Evolutionary conservation across 1,284 basidiomycete genomes (phyloP), one percentile per base, ranked within the genome.

Genomic region (Kalmanozyma brasiliensis): DNA sequence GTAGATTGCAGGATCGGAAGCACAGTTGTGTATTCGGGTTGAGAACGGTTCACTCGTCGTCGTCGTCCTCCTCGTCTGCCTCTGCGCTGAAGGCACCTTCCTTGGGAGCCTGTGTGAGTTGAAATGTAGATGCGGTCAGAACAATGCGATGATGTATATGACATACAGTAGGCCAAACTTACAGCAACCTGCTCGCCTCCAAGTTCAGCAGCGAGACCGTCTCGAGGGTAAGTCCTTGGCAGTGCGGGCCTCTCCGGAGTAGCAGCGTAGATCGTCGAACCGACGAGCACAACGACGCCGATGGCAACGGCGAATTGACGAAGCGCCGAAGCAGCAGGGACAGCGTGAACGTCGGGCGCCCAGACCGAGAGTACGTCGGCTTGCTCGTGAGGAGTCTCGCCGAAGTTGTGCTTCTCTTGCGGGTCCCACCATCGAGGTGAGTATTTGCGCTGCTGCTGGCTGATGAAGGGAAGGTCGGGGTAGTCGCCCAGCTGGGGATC

Each of bases 401-500:
- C 79, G 67, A 72, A 81, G 69, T 81, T 79, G 5, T 69, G 53
- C 65, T 80, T 80, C 61, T 81, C 80, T 62, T 81, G 80, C 41
- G 69, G 52, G 53, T 81, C 78, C 77, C 77, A 81, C 77, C 77
- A 81, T 40, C 74, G 73, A 49, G 70, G 76, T 45, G 68, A 72
- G 61, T 73, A 76, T 35, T 70, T 72, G 47, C 80, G 73, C 32
- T 57, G 65, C 59, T 81, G 80, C 33, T 59, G 56, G 61, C 64
- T 77, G 53, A 68, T 38, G 38, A 44, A 49, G 2, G 75, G 73
- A 37, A 81, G 64, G 20, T 76, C 71, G 2, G 80, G 80, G 67
- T 81, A 81, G 64, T 79, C 77, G 32, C 78, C 80, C 7, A 81
- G 73, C 56, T 81, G 80, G 9, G 80, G 77, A 51, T 81, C 80